Conservation (phyloP, 192 early-diverging fungal species). For the Backusella australiensis region DNA sequence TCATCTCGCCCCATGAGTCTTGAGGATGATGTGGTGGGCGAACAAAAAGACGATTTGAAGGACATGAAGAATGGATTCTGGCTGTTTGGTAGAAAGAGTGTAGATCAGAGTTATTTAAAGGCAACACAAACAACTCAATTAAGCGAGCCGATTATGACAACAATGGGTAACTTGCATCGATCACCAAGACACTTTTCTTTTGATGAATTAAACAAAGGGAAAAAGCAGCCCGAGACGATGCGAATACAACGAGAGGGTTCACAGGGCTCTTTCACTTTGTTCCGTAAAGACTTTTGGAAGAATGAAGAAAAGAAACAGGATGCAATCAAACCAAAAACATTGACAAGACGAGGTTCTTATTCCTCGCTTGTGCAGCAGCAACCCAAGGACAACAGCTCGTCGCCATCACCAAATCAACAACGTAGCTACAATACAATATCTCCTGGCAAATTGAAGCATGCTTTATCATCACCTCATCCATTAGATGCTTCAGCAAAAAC, state of each 20-base stretch:
- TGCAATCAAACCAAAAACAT: not conserved
- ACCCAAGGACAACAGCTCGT: not conserved
- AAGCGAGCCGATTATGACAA: not conserved
- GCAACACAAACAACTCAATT: not conserved
- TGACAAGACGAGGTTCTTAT: not conserved
- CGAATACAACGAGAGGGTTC: slow-evolving; percentile 13
- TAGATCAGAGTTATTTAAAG: not conserved
- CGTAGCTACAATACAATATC: not conserved
- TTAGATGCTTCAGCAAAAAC: not conserved
- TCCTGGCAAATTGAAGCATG: not conserved
- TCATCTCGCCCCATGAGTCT: slow-evolving; percentile 30
- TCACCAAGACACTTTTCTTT: slow-evolving; percentile 14
- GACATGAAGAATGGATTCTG: slow-evolving; percentile 9
- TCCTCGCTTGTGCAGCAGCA: not conserved
- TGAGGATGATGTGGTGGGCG: not conserved
- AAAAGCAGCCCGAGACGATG: not conserved
- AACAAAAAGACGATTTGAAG: not conserved
- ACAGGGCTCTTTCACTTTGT: slow-evolving; percentile 5
- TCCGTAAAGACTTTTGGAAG: slow-evolving; percentile 23
- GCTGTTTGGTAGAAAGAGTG: slow-evolving; percentile 18
- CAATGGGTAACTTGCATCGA: not conserved
- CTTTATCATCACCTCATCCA: slow-evolving; percentile 4
- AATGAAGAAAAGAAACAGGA: not conserved
- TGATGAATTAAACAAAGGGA: not conserved
- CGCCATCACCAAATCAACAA: not conserved